Conservation (phyloP, 2,329 filamentous ascomycete species). For the Pseudogymnoascus sp. region DNA sequence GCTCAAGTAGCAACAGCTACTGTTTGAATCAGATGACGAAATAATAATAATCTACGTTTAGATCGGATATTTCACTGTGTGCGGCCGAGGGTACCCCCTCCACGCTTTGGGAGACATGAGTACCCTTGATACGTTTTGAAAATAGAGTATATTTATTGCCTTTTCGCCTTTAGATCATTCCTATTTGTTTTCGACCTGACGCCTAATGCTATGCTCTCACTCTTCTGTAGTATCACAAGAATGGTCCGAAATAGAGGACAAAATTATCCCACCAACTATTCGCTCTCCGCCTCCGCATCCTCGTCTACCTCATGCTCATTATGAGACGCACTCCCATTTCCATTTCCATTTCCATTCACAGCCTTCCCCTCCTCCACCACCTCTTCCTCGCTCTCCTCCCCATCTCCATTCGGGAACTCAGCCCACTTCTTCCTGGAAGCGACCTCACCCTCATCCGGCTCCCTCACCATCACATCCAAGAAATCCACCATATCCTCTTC, state of each 20-base stretch:
- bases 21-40: constrained; percentile 5
- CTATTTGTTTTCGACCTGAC: not conserved
- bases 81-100: not conserved
- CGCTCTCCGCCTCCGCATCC: constrained; percentile 16
- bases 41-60: constrained; percentile 11
- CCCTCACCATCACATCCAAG: constrained; percentile 49
- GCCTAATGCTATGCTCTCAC: not conserved
- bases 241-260: not conserved
- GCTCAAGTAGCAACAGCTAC: constrained; percentile 5
- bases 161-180: constrained; percentile 6
- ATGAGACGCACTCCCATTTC: not conserved
- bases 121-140: not conserved
- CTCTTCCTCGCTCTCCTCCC: constrained; percentile 25
- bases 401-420: constrained; percentile 28
- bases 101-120: not conserved
- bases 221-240: constrained; percentile 3
- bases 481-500: constrained; percentile 50
- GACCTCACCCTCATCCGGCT: constrained; percentile 49
- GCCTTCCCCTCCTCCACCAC: constrained; percentile 1
- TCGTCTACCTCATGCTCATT: constrained; percentile 19
- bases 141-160: not conserved
- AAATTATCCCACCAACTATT: constrained; percentile 3
- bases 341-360: not conserved
- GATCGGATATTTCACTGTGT: not conserved
- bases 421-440: constrained; percentile 48